A percentile compares a stretch with the other conserved stretches of the same genome.
These are phyloP conservation scores for Caulochytrium protostelioides DNA, from an alignment of 371 early-diverging fungal genomes.

Conservation along the genomic window DNA sequence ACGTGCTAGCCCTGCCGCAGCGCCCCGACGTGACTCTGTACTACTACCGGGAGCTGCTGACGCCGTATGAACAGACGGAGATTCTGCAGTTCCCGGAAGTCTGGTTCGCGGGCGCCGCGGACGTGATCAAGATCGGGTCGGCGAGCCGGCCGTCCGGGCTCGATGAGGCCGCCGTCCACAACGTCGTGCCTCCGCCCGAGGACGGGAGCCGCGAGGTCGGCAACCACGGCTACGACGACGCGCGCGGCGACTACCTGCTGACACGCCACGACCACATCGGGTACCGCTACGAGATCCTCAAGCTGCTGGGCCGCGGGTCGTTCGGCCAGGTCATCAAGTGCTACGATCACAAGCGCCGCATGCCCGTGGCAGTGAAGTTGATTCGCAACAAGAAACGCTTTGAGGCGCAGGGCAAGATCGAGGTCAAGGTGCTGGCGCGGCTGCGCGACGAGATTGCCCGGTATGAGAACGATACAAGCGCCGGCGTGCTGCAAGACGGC, in stretches of 20 bases:
- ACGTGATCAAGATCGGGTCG: constrained; percentile 20
- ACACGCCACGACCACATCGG: constrained; percentile 65
- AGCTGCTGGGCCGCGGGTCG: constrained; percentile 81
- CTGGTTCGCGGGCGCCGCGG: constrained; percentile 54
- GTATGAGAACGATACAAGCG: too few species aligned
- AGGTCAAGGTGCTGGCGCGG: constrained; percentile 68
- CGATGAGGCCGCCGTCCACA: constrained; percentile 4
- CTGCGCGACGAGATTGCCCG: constrained; percentile 47
- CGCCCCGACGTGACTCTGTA: too few species aligned
- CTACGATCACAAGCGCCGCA: constrained; percentile 68
- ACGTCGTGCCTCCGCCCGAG: constrained; percentile 7
- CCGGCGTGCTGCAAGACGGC: too few species aligned
- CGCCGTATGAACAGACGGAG: constrained; percentile 58
- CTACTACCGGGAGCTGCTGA: constrained; percentile 26
- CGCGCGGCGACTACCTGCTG: constrained; percentile 76
- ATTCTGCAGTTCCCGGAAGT: constrained; percentile 53
- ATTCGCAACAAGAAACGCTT: constrained; percentile 88
- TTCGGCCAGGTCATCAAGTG: constrained; percentile 95
- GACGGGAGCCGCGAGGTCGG: constrained; percentile 13
- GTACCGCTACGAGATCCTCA: constrained; percentile 77
- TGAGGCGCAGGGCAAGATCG: constrained; percentile 82
- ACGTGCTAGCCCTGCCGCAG: too few species aligned
- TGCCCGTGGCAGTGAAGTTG: constrained; percentile 78
- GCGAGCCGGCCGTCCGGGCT: constrained; percentile 13
- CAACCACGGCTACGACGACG: constrained; percentile 69